Evolutionary conservation across 2,329 filamentous ascomycete genomes (phyloP).

Genomic region (Mollisiaceae sp.): DNA sequence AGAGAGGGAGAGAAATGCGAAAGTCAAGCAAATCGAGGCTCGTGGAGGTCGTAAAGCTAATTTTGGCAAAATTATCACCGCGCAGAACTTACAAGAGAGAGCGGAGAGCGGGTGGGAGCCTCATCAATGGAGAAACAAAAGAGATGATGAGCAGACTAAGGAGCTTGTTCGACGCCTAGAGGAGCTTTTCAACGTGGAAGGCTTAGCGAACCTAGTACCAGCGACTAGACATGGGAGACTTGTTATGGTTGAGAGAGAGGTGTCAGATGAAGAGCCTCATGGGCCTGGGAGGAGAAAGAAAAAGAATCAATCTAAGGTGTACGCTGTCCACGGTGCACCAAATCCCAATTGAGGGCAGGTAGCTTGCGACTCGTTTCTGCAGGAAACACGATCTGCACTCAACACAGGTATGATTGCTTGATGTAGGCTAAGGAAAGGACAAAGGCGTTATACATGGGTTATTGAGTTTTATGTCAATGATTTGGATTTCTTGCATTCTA

Average conservation of each 20-base stretch:
- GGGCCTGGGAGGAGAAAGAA: slow-evolving; percentile 28
- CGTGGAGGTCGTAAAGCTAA: slow-evolving; percentile 57
- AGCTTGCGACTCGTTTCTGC: not conserved
- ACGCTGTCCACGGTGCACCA: slow-evolving; percentile 15
- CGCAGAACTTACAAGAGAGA: slow-evolving; percentile 30
- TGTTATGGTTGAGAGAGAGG: slow-evolving; percentile 27
- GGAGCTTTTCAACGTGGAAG: slow-evolving; percentile 27
- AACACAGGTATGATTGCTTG: not conserved
- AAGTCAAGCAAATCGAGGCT: slow-evolving; percentile 54
- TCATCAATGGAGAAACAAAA: slow-evolving; percentile 30
- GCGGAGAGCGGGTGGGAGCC: slow-evolving; percentile 31
- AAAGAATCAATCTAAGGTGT: slow-evolving; percentile 13
- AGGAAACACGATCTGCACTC: not conserved
- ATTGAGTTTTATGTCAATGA: not conserved
- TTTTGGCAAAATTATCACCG: slow-evolving; percentile 47
- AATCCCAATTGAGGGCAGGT: not conserved
- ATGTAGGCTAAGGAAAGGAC: not conserved
- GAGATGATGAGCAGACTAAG: slow-evolving; percentile 16
- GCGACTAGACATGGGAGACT: slow-evolving; percentile 20
- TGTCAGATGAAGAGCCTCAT: slow-evolving; percentile 19
- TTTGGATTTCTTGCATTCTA: not conserved
- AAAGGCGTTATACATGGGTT: not conserved
- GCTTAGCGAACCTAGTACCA: slow-evolving; percentile 21
- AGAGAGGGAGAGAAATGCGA: slow-evolving; percentile 52
- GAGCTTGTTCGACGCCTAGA: slow-evolving; percentile 19